Base-by-base conservation (phyloP, 2,329 filamentous ascomycete genomes). In the Claviceps digitariae region DNA sequence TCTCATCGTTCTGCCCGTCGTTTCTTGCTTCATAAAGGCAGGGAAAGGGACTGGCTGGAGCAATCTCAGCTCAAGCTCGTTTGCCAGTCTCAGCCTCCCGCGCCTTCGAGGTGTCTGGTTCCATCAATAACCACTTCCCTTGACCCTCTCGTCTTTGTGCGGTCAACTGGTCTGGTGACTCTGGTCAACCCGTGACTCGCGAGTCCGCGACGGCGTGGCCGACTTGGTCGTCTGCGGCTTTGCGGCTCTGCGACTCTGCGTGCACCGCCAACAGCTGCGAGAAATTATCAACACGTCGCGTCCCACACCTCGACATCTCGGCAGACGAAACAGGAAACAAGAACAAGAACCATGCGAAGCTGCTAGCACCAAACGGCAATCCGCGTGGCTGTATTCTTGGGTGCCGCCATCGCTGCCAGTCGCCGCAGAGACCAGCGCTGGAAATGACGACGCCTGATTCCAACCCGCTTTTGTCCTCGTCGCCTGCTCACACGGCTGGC, bases 391-490 rank as follows among this genome's bases (percentile, higher is more conserved):
- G 43, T 40, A 40, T 29, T 17, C 10, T 31, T 25, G n/a, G 34
- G 48, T 45, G 44, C 45, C 47, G 45, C 48, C 50, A 41, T 47
- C n/a, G n/a, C n/a, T n/a, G n/a, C n/a, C n/a, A n/a, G n/a, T 45
- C 23, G 15, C 38, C 43, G 46, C 21, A 41, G 34, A 54, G 36
- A 38, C 21, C 13, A 20, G 43, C 43, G 38, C 34, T 43, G 29
- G 48, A 46, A 9, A 54, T 54, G 52, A 51, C 44, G 36, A 34
- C 13, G 38, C 21, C 45, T 8, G 49, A 29, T 10, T 38, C 46
- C 17, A n/a, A 36, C 31, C 45, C 52, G 47, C 58, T 55, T 54
- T 50, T 48, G 41, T 54, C 58, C 40, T 54, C 56, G 52, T 56
- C 55, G 31, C 54, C 54, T 40, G 41, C 53, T 47, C 58, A 25